Conservation (phyloP, 768 basidiomycete species). For the Boletellus ananas region DNA sequence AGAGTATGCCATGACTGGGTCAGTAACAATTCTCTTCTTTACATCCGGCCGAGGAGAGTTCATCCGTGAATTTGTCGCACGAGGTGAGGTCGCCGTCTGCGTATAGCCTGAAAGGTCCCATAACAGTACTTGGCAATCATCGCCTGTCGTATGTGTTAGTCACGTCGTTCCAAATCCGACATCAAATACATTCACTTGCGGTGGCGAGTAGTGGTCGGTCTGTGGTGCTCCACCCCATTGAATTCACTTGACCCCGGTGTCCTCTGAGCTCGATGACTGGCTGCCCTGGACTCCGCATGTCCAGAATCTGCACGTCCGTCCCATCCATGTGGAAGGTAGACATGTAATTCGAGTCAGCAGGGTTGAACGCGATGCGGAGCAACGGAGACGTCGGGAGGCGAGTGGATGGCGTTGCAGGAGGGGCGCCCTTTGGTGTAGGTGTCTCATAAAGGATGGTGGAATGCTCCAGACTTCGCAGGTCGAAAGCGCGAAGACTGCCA, state of each 20-base stretch:
- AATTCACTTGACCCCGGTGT: slow-evolving; percentile 79
- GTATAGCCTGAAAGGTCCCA: slow-evolving; percentile 81
- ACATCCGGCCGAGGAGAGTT: slow-evolving; percentile 80
- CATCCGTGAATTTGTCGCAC: slow-evolving; percentile 63
- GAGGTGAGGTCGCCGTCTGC: slow-evolving; percentile 61
- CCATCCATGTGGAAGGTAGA: slow-evolving; percentile 97
- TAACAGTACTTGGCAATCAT: slow-evolving; percentile 90
- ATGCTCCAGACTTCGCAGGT: slow-evolving; percentile 93
- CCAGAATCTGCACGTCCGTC: slow-evolving; percentile 83
- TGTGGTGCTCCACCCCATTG: slow-evolving; percentile 85
- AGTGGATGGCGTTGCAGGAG: slow-evolving; percentile 54
- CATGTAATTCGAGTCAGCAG: slow-evolving; percentile 90
- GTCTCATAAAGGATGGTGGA: slow-evolving; percentile 98
- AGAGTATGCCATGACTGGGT: slow-evolving; percentile 83
- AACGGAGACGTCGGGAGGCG: slow-evolving; percentile 78
- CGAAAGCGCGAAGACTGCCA: slow-evolving; percentile 93
- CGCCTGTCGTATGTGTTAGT: slow-evolving; percentile 47
- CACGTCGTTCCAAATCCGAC: neutral
- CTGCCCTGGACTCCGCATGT: slow-evolving; percentile 95
- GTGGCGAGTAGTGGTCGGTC: slow-evolving; percentile 84
- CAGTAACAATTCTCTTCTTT: slow-evolving; percentile 68
- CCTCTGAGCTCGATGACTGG: slow-evolving; percentile 90
- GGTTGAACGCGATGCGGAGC: slow-evolving; percentile 87
- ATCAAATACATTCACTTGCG: slow-evolving; percentile 55
- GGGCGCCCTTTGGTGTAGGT: slow-evolving; percentile 69